Percentiles rank a stretch among this genome's conserved stretches.
phyloP scores from a whole-genome alignment of 2,329 filamentous ascomycete species.

The Fusarium kyushuense region DNA sequence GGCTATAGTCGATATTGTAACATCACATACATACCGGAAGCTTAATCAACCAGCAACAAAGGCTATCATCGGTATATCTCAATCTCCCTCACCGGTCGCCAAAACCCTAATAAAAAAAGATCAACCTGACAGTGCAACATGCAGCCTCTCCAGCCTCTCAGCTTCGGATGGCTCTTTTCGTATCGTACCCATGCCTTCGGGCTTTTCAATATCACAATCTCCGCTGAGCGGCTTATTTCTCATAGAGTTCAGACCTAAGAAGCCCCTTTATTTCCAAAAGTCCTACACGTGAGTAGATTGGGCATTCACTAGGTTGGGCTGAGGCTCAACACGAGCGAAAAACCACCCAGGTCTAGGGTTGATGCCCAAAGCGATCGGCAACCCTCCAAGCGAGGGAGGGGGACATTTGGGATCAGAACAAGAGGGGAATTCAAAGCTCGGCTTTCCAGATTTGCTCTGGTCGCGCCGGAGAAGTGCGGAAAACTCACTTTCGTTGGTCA shows the following conservation, averaged over 20 bases:
- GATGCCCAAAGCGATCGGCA: constrained; percentile 35
- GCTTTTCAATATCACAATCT: constrained; percentile 15
- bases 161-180: constrained; percentile 28
- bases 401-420: constrained; percentile 16
- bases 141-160: constrained; percentile 3
- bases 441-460: constrained; percentile 17
- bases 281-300: constrained; percentile 14
- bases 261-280: constrained; percentile 3
- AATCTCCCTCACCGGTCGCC: constrained; percentile 18
- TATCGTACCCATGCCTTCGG: constrained; percentile 8
- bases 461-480: not conserved
- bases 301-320: constrained; percentile 16
- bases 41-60: not conserved
- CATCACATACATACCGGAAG: not conserved
- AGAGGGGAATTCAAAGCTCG: constrained; percentile 6
- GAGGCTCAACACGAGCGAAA: not conserved
- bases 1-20: not conserved
- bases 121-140: constrained; percentile 5
- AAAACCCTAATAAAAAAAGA: constrained; percentile 8
- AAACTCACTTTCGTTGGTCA: constrained; percentile 5
- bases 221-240: constrained; percentile 4
- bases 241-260: not conserved
- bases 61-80: constrained; percentile 6
- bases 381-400: not conserved
- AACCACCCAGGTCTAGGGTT: not conserved